phyloP scores from a whole-genome alignment of 306 rosid genomes.

The Sicyos baderoa region DNA sequence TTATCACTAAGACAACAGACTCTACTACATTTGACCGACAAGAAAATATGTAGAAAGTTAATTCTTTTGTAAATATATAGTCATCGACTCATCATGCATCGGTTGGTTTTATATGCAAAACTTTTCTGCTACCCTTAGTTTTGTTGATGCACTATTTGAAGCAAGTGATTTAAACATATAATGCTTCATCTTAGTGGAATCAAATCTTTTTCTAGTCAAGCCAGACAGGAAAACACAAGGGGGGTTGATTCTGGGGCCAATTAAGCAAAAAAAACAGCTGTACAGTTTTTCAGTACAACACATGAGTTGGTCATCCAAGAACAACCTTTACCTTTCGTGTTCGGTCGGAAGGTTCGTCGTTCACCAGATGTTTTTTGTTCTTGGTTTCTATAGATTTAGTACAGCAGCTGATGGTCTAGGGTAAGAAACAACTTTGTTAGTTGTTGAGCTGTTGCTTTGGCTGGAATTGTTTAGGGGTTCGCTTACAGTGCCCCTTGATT shows the following conservation, averaged over 20 bases:
- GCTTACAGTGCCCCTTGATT: conserved; percentile 25
- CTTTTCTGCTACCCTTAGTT: neutral
- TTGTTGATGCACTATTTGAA: neutral
- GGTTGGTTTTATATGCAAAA: neutral
- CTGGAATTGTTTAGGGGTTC: conserved; percentile 23
- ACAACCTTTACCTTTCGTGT: conserved; percentile 9
- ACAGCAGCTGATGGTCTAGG: conserved; percentile 31
- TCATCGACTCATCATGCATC: too few species aligned
- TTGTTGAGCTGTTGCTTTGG: conserved; percentile 14
- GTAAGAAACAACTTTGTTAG: conserved; percentile 21
- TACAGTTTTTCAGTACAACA: neutral
- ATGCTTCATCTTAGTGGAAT: conserved; percentile 2
- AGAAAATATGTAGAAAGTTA: too few species aligned
- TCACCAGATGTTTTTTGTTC: neutral
- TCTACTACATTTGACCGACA: too few species aligned
- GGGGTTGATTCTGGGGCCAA: neutral
- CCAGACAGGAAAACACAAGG: neutral
- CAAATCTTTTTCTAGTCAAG: conserved; percentile 4
- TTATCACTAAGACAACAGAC: too few species aligned
- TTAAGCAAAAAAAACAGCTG: neutral
- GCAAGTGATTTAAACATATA: neutral
- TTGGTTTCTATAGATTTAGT: conserved; percentile 24
- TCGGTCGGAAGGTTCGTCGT: neutral
- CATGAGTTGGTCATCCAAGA: neutral
- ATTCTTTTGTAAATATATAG: too few species aligned